A percentile compares a stretch with the other conserved stretches of the same genome.
These are phyloP conservation scores for Acidiella bohemica DNA, from an alignment of 495 filamentous ascomycete genomes.

Conservation along the genomic window DNA sequence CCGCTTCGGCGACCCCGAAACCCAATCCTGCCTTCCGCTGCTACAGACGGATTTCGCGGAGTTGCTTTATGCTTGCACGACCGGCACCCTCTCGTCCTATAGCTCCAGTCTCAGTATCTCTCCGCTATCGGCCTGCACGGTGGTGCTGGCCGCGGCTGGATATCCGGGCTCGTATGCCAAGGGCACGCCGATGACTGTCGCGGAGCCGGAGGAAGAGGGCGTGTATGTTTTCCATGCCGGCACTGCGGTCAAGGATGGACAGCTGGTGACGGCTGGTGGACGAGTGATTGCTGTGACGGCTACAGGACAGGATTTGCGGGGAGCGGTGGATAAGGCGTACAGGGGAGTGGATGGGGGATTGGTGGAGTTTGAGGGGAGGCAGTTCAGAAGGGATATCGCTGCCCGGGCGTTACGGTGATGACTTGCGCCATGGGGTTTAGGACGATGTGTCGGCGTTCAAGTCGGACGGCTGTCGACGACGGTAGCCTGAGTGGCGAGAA, in stretches of 20 bases:
- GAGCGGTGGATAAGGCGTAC: slow-evolving; percentile 77
- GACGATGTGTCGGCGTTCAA: no score
- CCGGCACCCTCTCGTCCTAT: slow-evolving; percentile 57
- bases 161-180: slow-evolving; percentile 85
- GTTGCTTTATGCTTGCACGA: slow-evolving; percentile 76
- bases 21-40: slow-evolving; percentile 78
- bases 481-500: no score
- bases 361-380: slow-evolving; percentile 81
- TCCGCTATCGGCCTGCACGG: slow-evolving; percentile 63
- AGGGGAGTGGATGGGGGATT: slow-evolving; percentile 55
- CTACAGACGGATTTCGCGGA: slow-evolving; percentile 82
- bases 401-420: slow-evolving; percentile 20
- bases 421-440: background rate
- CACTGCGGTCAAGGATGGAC: slow-evolving; percentile 49
- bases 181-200: slow-evolving; percentile 56
- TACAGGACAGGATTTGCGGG: slow-evolving; percentile 56
- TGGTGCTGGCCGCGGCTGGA: slow-evolving; percentile 87
- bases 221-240: slow-evolving; percentile 84
- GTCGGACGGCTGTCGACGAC: no score
- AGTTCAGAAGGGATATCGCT: slow-evolving; percentile 86
- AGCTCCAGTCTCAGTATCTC: slow-evolving; percentile 56
- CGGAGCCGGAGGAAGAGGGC: slow-evolving; percentile 27
- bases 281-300: slow-evolving; percentile 84
- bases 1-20: slow-evolving; percentile 91
- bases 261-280: slow-evolving; percentile 66